Evolutionary conservation across 352 stramenopile genomes (phyloP).

Genomic region (Pythium vanterpoolii): DNA sequence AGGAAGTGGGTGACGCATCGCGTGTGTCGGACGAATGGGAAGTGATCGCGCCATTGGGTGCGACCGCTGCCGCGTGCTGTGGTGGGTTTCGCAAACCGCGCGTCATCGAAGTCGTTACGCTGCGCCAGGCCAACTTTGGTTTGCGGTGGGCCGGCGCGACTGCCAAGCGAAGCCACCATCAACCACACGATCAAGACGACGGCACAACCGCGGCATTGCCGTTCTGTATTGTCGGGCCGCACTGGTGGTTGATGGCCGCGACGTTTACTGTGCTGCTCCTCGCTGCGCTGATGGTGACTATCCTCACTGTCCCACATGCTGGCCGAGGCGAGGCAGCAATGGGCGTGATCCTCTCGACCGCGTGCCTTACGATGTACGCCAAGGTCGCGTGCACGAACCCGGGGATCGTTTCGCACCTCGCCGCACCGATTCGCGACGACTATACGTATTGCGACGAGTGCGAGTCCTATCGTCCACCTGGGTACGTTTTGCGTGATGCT

Average conservation of each 20-base stretch:
- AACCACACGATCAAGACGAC: not conserved
- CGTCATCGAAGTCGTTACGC: constrained; percentile 49
- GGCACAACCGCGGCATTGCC: constrained; percentile 15
- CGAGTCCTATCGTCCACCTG: constrained; percentile 66
- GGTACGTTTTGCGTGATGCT: constrained; percentile 49
- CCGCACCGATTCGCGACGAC: constrained; percentile 43
- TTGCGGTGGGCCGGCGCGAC: constrained; percentile 33
- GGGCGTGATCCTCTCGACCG: constrained; percentile 51
- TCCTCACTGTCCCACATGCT: constrained; percentile 45
- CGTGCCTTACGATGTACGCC: constrained; percentile 67
- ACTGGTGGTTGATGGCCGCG: constrained; percentile 71
- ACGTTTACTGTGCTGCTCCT: constrained; percentile 56
- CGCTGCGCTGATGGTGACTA: constrained; percentile 42
- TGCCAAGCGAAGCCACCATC: constrained; percentile 1
- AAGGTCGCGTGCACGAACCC: constrained; percentile 70
- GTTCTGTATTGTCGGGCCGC: constrained; percentile 62
- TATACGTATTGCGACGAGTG: constrained; percentile 83
- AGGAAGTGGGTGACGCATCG: not conserved
- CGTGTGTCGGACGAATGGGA: constrained; percentile 1
- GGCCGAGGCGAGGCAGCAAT: constrained; percentile 36
- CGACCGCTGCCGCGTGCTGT: not conserved
- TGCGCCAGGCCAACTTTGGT: constrained; percentile 53
- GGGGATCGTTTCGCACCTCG: constrained; percentile 48
- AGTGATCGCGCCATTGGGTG: constrained; percentile 3
- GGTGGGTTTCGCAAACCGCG: not conserved